phyloP scores from a whole-genome alignment of 768 basidiomycete genomes.

The Tephrocybe sp. region DNA sequence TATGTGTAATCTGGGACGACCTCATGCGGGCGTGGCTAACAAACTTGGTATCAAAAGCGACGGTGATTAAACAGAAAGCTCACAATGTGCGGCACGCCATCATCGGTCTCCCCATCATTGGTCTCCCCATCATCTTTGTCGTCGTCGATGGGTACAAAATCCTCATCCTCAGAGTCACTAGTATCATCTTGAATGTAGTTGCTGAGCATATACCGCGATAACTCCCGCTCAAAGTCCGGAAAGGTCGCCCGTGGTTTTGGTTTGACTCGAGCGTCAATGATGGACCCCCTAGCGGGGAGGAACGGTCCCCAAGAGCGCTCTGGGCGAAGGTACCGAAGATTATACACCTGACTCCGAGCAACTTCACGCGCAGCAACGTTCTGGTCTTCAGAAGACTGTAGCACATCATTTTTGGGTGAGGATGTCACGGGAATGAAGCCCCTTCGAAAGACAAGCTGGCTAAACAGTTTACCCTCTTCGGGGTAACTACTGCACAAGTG shows the following conservation, averaged over 20 bases:
- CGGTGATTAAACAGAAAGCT: slow-evolving; percentile 17
- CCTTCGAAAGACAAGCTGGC: slow-evolving; percentile 42
- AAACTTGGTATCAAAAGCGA: slow-evolving; percentile 14
- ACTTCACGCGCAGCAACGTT: slow-evolving; percentile 23
- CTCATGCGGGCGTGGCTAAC: slow-evolving; percentile 21
- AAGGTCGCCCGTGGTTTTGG: slow-evolving; percentile 1
- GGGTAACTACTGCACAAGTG: slow-evolving; percentile 26
- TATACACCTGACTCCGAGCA: slow-evolving; percentile 35
- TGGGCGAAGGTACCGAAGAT: slow-evolving; percentile 31
- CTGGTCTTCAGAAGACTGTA: slow-evolving; percentile 11
- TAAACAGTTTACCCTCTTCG: slow-evolving; percentile 34
- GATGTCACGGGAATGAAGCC: slow-evolving; percentile 37
- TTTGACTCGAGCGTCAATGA: neutral
- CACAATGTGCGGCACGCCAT: slow-evolving; percentile 5
- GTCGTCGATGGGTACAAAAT: slow-evolving; percentile 13
- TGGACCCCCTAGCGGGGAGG: slow-evolving; percentile 19
- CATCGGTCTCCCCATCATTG: slow-evolving; percentile 14
- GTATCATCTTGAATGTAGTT: slow-evolving; percentile 2
- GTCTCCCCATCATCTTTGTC: slow-evolving; percentile 17
- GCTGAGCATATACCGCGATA: slow-evolving; percentile 13
- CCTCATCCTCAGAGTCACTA: slow-evolving; percentile 17
- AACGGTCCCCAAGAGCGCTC: slow-evolving; percentile 37
- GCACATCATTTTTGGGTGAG: neutral
- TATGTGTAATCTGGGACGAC: slow-evolving; percentile 50
- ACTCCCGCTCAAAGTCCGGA: slow-evolving; percentile 15